Evolutionary conservation across 352 stramenopile genomes (phyloP), one percentile per base, ranked within the genome.

Genomic region (Globisporangium uncinulatum): DNA sequence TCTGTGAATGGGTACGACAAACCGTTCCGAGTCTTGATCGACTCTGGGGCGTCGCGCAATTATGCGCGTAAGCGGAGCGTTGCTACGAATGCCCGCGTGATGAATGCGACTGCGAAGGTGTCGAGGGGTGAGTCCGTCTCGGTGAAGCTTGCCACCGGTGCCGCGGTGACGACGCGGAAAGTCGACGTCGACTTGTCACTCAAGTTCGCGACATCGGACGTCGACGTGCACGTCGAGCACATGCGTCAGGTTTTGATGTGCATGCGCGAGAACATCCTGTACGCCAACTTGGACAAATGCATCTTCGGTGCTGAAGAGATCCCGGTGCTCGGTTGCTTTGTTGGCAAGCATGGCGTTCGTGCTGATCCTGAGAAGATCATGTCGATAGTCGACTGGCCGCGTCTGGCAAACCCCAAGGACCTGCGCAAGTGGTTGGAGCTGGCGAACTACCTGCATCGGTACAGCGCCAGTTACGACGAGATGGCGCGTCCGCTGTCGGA

Each of bases 401-500:
- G 32, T 15, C 56, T 42, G 0, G 24, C 37, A n/a, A 51, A 61
- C 17, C 44, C 45, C 50, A 67, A 49, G 19, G 32, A 65, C 3
- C 5, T 71, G 1, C 59, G 53, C 0, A 45, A 64, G 51, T 66
- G 41, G 39, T 37, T 71, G 1, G 56, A 61, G 3, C 14, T 68
- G 0, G 49, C 59, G 1, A 71, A 63, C 31, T 71, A 71, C 39
- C 13, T 71, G 4, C 54, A 65, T 29, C 61, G 59, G 41, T 71
- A 74, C 54, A 54, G 37, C 31, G 53, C 52, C 21, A 48, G 63
- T 31, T 70, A 61, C 34, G 45, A 48, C 0, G 19, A 19, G 24
- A 0, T 63, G 0, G 45, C 61, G 13, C 59, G 32, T 1, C 63
- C 42, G 4, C 53, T 70, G 2, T 57, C 54, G 6, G 34, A 48